Base-by-base conservation (phyloP, 257 asterid species). In the Ehretia macrophylla region DNA sequence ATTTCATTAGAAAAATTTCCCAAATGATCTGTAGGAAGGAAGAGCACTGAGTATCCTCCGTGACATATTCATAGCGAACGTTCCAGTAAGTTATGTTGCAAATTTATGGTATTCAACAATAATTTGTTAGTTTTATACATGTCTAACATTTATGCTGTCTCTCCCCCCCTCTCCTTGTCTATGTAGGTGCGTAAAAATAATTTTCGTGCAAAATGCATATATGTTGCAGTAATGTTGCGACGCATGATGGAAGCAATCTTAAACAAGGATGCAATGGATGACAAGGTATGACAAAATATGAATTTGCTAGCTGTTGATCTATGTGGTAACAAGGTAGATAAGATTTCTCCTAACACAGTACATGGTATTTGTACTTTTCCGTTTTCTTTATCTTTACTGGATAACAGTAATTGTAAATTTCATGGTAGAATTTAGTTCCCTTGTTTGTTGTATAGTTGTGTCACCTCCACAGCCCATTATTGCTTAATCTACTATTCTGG, bases 241-340 rank as follows among this genome's bases (percentile, higher is more conserved):
- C 96, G 99, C 50, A 88, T 92, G 95, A 72, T 92, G 88, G 96
- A 92, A 67, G 99, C 97, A 57, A 82, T 88, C 66, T 56, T 92
- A 76, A 92, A 86, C 86, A 86, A 92, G 78, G 99, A 92, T 78
- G 77, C 97, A 56, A 80, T 88, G 87, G 99, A 92, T 80, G 99
- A 92, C 71, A 92, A 88, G 95, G 97, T 89, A 75, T 54, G 20
- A 37, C 52, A 8, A 62, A 16, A 20, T 42, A 42, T 27, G 35
- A 27, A 1, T 27, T 27, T 27, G 35, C 35, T 27, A 27, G 35
- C 4, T 27, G 35, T 27, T 27, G 35, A 27, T 27, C 6, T 27
- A 27, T 27, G 35, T 27, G 6, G 35, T 27, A 6, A 10, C 12
- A 42, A 42, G 8, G 8, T 4, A 42, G 35, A 27, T 27, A 27